Base-by-base conservation (phyloP, 1,284 basidiomycete genomes). In the Athelia sp. region DNA sequence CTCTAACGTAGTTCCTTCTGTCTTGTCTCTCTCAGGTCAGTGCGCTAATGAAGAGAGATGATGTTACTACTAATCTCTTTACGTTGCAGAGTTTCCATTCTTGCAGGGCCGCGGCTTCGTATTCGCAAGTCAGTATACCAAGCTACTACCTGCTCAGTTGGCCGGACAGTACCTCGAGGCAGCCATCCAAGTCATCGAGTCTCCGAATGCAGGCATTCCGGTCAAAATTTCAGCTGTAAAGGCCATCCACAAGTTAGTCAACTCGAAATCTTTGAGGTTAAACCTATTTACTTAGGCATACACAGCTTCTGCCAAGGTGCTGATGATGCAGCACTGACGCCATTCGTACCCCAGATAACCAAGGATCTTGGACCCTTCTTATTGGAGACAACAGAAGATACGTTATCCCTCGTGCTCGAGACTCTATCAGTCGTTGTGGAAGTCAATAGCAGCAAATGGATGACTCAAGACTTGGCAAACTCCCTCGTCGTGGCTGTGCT, bases 141-240 rank as follows among this genome's bases (percentile, higher is more conserved):
- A 82, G 51, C 67, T 86, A 3, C 73, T 98, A 8, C 87, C 92
- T 0, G 58, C 75, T 1, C 74, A 83, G 48, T 73, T 93, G 38
- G 84, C 87, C 2, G 79, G 79, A 1, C 90, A 93, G 61, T 98
- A 98, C 62, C 75, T 99, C 29, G 81, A 87, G 19, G 90, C 91
- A 4, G 90, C 94, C 0, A 76, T 96, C 24, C 79, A 85, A 38
- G 91, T 91, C 1, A 77, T 98, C n/a, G 90, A 93, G 62, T 77
- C 83, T 0, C 61, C 64, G 18, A 76, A 81, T 22, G 82, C 87
- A 1, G 78, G 82, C 15, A 76, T 93, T 15, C 89, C 93, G 0
- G 89, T 98, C 62, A 98, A 97, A 68, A 76, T 98, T 3, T 96
- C 92, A 3, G 95, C 95, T 14, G 87, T 98, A 31, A 90, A 91